Evolutionary conservation across 805 yeast species (phyloP), one percentile per base, ranked within the genome.

Genomic region (Yarrowia sp.): DNA sequence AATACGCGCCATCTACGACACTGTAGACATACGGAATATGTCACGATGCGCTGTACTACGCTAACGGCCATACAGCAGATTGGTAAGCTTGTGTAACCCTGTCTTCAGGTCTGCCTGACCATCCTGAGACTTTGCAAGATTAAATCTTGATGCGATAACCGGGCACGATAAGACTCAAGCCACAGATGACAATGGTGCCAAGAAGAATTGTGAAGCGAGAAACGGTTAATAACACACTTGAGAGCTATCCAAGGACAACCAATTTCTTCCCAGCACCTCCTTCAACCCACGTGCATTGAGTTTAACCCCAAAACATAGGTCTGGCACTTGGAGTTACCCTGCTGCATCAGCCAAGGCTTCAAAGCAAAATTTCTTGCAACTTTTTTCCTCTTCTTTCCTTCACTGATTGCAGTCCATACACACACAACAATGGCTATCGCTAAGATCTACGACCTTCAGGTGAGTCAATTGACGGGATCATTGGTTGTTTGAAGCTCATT

Each of bases 311-410:
- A 24, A 30, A 58, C 40, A 38, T 58, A 58, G 64, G 64, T 58
- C 50, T 33, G 36, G 3, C 4, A 3, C 5, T 17, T 9, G 15
- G 50, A 9, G 64, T 58, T 58, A 58, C 64, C 64, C 64, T 58
- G 64, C 49, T 58, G 64, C 64, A 58, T 58, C 40, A 10, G 64
- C 40, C 19, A 33, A 30, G 50, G 47, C 58, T 24, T 43, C 42
- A 58, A 58, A 43, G 44, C 49, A 58, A 58, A 58, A 58, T 58
- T 58, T 55, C 63, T 19, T 33, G 50, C 40, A 42, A 9, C 8
- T 43, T 58, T 58, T 58, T 58, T 58, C n/a, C 64, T 43, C 30
- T 58, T 58, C 64, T 58, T 58, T 33, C 43, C 64, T 43, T 58
- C 64, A 58, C 64, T 58, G 64, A 58, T 58, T 38, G 12, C 61